Evolutionary conservation across 73 alveolate genomes (phyloP), one percentile per base, ranked within the genome.

Genomic region (Paramecium sexaurelia): DNA sequence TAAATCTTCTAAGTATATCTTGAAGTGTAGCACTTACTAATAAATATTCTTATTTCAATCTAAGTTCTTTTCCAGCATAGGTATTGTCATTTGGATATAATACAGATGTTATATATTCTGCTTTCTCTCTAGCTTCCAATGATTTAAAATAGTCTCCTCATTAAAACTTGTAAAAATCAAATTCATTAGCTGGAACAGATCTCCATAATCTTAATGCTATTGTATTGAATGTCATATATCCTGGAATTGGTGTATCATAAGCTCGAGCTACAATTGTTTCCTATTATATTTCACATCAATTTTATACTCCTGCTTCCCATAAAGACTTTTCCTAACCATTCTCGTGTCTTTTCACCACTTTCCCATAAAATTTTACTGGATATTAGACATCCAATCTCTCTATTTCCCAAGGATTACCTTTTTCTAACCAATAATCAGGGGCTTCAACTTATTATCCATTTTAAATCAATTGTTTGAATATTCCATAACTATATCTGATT

Each of bases 201-300:
- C 97, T 97, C 99, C 99, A 98, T 27, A 98, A 95, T 57, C 99
- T 95, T 20, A 98, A 89, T 75, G 97, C 98, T 92, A 96, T 97
- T 39, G 99, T 97, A 96, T 98, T 98, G 92, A 94, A 97, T 45
- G 99, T 98, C 95, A 98, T 97, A 91, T 94, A 98, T 9, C 99
- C 99, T 15, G 99, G 99, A 20, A 98, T 95, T n/a, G 99, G 99
- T 47, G 98, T 97, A 96, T 98, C 99, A 82, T 97, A 97, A n/a
- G 99, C 99, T 96, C 97, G 91, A n/a, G 99, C 99, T 24, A 91
- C 93, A 75, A 98, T 97, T 67, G 96, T 93, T 91, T 98, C 99
- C 87, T 73, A 73, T 27, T 35, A 73, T 7, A n/a, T 33, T 6
- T 36, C 1, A 36, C 11, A 6, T 33, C 0, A 10, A 35, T 55